Conservation (phyloP, 1,284 basidiomycete genomes). For the Ceratobasidium sp. region DNA sequence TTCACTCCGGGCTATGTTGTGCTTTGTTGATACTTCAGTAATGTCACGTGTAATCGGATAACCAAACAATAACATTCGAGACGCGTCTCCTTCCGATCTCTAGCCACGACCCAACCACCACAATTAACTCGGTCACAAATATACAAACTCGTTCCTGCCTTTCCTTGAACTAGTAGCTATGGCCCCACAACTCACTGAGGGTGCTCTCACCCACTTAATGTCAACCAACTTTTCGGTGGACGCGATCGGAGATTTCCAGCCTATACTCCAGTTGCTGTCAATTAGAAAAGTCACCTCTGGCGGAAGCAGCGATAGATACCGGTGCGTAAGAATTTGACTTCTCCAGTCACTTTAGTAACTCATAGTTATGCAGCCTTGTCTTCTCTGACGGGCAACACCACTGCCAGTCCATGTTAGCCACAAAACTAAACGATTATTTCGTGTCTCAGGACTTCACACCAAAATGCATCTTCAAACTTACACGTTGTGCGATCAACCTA, state of each 20-base stretch:
- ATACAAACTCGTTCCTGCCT: too few species aligned
- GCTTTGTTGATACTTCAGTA: not conserved
- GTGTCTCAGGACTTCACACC: conserved; percentile 73
- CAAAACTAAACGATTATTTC: conserved; percentile 84
- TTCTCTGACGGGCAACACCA: conserved; percentile 79
- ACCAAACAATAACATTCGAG: conserved; percentile 29
- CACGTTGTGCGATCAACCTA: conserved; percentile 82
- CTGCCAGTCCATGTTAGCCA: conserved; percentile 94
- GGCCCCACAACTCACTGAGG: conserved; percentile 36
- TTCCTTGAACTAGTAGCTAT: not conserved
- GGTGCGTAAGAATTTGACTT: conserved; percentile 44
- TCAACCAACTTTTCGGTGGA: conserved; percentile 26
- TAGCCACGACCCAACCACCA: conserved; percentile 13
- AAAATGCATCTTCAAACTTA: conserved; percentile 76
- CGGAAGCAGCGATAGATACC: conserved; percentile 49
- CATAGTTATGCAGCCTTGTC: conserved; percentile 50
- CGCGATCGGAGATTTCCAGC: conserved; percentile 54
- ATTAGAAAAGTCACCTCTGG: conserved; percentile 72
- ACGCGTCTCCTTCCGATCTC: conserved; percentile 32
- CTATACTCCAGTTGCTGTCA: conserved; percentile 80
- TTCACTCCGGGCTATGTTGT: not conserved
- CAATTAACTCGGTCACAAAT: not conserved
- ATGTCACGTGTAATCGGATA: conserved; percentile 17
- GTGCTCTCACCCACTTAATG: conserved; percentile 40
- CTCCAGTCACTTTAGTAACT: not conserved